A percentile compares a stretch with the other conserved stretches of the same genome.
These are phyloP conservation scores for Plectosphaerella sp. DNA, from an alignment of 2,329 filamentous ascomycete species.

Conservation along the genomic window DNA sequence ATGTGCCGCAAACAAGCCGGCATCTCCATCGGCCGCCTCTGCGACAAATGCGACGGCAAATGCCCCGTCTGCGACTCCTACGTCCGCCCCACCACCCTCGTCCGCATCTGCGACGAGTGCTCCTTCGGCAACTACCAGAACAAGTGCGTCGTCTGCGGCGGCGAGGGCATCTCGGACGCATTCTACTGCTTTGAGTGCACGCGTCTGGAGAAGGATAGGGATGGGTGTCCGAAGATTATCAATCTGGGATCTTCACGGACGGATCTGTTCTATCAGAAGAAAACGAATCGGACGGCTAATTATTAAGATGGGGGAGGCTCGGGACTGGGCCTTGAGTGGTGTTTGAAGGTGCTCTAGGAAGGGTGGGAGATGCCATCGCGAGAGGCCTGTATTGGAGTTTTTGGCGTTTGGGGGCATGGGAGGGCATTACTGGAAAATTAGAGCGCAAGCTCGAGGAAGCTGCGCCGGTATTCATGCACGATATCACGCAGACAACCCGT, in stretches of 20 bases:
- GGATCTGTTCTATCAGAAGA: constrained; percentile 71
- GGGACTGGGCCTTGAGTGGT: constrained; percentile 43
- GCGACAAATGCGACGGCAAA: constrained; percentile 99
- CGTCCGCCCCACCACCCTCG: constrained; percentile 93
- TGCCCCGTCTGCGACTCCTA: constrained; percentile 99
- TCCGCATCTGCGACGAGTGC: constrained; percentile 98
- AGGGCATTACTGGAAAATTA: too few relatives aligned
- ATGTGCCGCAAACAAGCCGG: constrained; percentile 99
- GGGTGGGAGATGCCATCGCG: too few relatives aligned
- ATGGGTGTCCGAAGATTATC: constrained; percentile 99
- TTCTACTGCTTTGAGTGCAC: constrained; percentile 99
- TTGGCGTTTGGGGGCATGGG: too few relatives aligned
- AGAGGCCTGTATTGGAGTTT: too few relatives aligned
- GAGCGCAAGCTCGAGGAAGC: too few relatives aligned
- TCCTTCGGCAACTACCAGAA: constrained; percentile 99
- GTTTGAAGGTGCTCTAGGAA: not conserved
- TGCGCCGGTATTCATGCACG: too few relatives aligned
- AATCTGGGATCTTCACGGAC: constrained; percentile 94
- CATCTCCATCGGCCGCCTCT: constrained; percentile 96
- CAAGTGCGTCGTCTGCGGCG: constrained; percentile 98
- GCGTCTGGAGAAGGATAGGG: constrained; percentile 89
- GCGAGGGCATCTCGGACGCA: constrained; percentile 95
- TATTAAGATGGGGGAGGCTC: constrained; percentile 47
- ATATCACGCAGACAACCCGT: too few relatives aligned
- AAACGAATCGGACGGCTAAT: constrained; percentile 55